A percentile compares a stretch with the other conserved stretches of the same genome.
These are phyloP conservation scores for Puya raimondii DNA, from an alignment of 176 grass and related monocot species.

Conservation along the genomic window DNA sequence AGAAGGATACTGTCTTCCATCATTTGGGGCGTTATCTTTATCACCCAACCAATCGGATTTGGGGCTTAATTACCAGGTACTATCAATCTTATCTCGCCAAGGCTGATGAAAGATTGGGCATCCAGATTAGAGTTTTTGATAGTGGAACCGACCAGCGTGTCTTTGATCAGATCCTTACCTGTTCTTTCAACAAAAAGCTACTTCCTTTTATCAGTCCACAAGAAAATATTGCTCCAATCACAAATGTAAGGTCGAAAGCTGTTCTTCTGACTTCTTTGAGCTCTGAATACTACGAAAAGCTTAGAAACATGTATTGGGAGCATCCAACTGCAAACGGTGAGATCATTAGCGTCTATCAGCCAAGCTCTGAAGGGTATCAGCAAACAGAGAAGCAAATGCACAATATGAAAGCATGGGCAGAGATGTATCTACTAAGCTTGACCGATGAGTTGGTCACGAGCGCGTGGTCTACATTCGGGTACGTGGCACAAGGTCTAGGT, in stretches of 20 bases:
- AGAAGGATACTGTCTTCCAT: conserved; percentile 52
- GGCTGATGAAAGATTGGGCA: conserved; percentile 67
- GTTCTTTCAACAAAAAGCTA: conserved; percentile 50
- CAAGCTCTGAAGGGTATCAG: conserved; percentile 81
- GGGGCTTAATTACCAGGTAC: conserved; percentile 64
- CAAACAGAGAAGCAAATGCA: conserved; percentile 65
- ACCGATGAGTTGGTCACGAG: conserved; percentile 76
- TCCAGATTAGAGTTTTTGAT: conserved; percentile 85
- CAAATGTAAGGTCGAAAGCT: conserved; percentile 37
- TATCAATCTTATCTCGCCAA: conserved; percentile 62
- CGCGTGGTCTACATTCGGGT: conserved; percentile 92
- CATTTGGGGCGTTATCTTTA: conserved; percentile 60
- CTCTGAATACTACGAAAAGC: conserved; percentile 57
- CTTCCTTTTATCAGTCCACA: conserved; percentile 37
- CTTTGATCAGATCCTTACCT: conserved; percentile 78
- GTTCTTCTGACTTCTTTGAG: conserved; percentile 76
- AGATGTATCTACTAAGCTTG: conserved; percentile 87
- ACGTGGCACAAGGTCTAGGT: conserved; percentile 77
- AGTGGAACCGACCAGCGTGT: conserved; percentile 46
- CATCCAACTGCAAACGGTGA: conserved; percentile 50
- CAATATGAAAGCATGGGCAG: conserved; percentile 84
- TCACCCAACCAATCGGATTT: conserved; percentile 55
- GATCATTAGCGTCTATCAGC: conserved; percentile 70
- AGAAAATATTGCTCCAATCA: conserved; percentile 17
- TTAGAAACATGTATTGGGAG: conserved; percentile 90